Conservation (phyloP, 2,329 filamentous ascomycete genomes). For the Chrysoporthe deuterocubensis region DNA sequence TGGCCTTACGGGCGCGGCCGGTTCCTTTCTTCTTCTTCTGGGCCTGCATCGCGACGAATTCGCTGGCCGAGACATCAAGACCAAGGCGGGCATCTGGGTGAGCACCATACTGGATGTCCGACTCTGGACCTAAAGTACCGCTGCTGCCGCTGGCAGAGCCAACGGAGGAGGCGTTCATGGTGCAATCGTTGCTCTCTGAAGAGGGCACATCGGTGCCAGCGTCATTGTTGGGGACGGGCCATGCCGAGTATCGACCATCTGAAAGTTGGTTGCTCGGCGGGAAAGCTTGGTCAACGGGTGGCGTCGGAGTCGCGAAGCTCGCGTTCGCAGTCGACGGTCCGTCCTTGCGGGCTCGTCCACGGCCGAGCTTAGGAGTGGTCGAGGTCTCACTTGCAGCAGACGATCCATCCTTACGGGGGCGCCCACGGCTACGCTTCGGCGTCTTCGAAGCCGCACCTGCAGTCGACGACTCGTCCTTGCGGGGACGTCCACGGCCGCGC, state of each 20-base stretch:
- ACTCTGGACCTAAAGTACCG: neutral
- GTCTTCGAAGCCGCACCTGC: neutral
- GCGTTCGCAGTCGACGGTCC: no score
- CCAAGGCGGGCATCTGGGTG: slow-evolving; percentile 8
- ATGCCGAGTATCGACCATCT: neutral
- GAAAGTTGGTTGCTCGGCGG: no score
- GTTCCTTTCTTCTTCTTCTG: neutral
- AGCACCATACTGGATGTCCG: neutral
- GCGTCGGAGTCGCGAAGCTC: no score
- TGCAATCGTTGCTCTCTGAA: no score
- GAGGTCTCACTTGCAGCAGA: neutral
- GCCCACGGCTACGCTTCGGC: neutral
- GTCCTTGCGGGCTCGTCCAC: no score
- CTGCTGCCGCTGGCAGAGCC: neutral
- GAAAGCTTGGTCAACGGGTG: neutral
- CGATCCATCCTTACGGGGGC: neutral
- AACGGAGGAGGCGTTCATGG: no score
- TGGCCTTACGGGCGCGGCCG: neutral
- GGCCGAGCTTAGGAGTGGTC: neutral
- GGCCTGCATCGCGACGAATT: neutral
- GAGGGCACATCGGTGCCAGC: neutral
- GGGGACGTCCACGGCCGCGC: neutral
- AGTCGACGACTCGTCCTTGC: neutral
- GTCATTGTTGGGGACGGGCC: no score
- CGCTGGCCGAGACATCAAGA: slow-evolving; percentile 1